Base-by-base conservation (phyloP, 352 stramenopile species). In the Peronospora destructor region DNA sequence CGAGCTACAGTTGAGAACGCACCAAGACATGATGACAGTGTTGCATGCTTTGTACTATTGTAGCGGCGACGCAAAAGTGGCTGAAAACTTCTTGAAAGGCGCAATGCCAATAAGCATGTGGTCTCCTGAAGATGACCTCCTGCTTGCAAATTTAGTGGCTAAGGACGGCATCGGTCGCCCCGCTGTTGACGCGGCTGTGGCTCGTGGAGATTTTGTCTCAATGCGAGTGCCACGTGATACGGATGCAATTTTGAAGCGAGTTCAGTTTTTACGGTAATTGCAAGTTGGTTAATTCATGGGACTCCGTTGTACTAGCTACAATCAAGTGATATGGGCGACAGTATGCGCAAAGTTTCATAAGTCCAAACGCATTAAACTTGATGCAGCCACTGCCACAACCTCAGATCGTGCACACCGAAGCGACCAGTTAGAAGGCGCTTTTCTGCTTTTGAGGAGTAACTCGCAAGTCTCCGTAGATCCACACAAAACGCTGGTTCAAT, bases 201-300 rank as follows among this genome's bases (percentile, higher is more conserved):
- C 32, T 17, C 56, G 39, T 29, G 71, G 71, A 1, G 59, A 57
- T 10, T 83, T 85, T 21, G 46, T 53, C 0, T 29, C 25, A 6
- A 82, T 87, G 73, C 60, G 49, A 38, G 56, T 66, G 12, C 35
- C 41, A 16, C 71, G 70, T 14, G 61, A 57, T 21, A 40, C 42
- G 10, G 58, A 62, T 30, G 67, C 78, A 29, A 80, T 87, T 49
- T 36, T 75, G 48, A 56, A 61, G 39, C 73, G 76, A 46, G 68
- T 84, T 48, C 52, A 62, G 25, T 85, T 82, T 53, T 65, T 87
- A 59, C 47, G 72, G 85, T 97, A 30, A 64, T 45, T 17, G n/a
- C n/a, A 14, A 35, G 37, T 1, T 38, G 13, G 9, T 23, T 30
- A 62, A 45, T 51, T 39, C 25, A 53, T 53, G 34, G 16, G 55